These are phyloP conservation scores for Prunus mume DNA, from an alignment of 306 rosid genomes.

Conservation along the genomic window DNA sequence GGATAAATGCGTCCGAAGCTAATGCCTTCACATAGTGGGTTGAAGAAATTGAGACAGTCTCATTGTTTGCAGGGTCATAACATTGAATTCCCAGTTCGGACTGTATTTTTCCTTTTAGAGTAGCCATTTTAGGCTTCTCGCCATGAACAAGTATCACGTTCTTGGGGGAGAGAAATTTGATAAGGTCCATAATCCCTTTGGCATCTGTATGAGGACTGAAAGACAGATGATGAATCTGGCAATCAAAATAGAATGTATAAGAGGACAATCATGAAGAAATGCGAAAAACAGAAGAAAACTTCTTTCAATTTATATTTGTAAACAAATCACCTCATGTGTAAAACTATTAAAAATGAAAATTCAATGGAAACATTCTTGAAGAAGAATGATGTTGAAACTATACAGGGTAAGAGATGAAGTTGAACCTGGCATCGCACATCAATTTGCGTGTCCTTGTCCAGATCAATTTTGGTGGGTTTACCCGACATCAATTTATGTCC, in stretches of 20 bases:
- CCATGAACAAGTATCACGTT: constrained; percentile 89
- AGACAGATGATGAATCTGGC: constrained; percentile 87
- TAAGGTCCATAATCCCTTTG: constrained; percentile 96
- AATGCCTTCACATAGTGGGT: constrained; percentile 49
- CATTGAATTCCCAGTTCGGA: constrained; percentile 82
- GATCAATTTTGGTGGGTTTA: constrained; percentile 63
- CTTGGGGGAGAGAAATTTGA: constrained; percentile 88
- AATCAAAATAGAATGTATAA: constrained; percentile 15
- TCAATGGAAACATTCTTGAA: background rate
- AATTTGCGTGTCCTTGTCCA: constrained; percentile 62
- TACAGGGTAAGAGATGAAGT: constrained; percentile 17
- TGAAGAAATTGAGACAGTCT: constrained; percentile 56
- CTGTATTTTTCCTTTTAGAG: constrained; percentile 70
- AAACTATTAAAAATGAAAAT: background rate
- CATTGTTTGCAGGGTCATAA: constrained; percentile 74
- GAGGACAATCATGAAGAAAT: background rate
- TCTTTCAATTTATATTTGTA: background rate
- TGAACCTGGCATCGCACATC: constrained; percentile 86
- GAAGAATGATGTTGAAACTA: background rate
- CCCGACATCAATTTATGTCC: constrained; percentile 88
- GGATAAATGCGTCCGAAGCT: constrained; percentile 49
- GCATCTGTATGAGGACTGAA: constrained; percentile 95
- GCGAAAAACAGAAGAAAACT: background rate
- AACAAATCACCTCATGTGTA: background rate
- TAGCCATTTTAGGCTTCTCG: constrained; percentile 78